Evolutionary conservation across 768 basidiomycete species (phyloP).

Genomic region (Agaricus sinodeliciosus): DNA sequence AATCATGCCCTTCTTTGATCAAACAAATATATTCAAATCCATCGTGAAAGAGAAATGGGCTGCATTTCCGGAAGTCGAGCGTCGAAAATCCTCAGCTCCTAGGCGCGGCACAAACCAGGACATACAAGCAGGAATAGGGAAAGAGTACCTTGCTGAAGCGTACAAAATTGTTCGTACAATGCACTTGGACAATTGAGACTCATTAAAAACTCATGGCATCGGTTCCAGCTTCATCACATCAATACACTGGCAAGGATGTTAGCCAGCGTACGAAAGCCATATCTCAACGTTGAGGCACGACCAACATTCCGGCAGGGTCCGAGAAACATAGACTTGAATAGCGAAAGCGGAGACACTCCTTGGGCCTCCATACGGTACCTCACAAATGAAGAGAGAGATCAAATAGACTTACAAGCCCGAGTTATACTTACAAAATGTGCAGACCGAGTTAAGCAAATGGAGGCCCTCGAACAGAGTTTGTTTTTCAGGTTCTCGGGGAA

Average conservation of each 20-base stretch:
- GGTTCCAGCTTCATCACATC: slow-evolving; percentile 62
- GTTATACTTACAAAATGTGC: slow-evolving; percentile 82
- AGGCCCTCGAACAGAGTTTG: slow-evolving; percentile 84
- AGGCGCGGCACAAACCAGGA: slow-evolving; percentile 28
- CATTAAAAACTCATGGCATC: background rate
- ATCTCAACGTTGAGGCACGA: slow-evolving; percentile 73
- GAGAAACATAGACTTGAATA: slow-evolving; percentile 49
- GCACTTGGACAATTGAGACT: background rate
- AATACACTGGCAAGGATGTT: slow-evolving; percentile 68
- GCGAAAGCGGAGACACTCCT: slow-evolving; percentile 27
- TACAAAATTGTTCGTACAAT: slow-evolving; percentile 50
- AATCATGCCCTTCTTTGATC: slow-evolving; percentile 54
- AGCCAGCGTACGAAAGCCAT: slow-evolving; percentile 71
- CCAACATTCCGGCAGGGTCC: slow-evolving; percentile 38
- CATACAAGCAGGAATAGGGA: slow-evolving; percentile 38
- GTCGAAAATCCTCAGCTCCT: slow-evolving; percentile 32
- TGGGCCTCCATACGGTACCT: slow-evolving; percentile 68
- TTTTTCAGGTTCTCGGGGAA: slow-evolving; percentile 8
- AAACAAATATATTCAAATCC: slow-evolving; percentile 57
- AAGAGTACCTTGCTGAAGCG: slow-evolving; percentile 70
- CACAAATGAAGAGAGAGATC: slow-evolving; percentile 88
- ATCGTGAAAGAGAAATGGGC: slow-evolving; percentile 41
- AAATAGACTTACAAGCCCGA: slow-evolving; percentile 90
- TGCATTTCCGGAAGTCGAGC: slow-evolving; percentile 37
- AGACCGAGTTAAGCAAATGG: slow-evolving; percentile 83